These are phyloP conservation scores for Starmerella roubikii DNA, from an alignment of 805 yeast species.

Conservation along the genomic window DNA sequence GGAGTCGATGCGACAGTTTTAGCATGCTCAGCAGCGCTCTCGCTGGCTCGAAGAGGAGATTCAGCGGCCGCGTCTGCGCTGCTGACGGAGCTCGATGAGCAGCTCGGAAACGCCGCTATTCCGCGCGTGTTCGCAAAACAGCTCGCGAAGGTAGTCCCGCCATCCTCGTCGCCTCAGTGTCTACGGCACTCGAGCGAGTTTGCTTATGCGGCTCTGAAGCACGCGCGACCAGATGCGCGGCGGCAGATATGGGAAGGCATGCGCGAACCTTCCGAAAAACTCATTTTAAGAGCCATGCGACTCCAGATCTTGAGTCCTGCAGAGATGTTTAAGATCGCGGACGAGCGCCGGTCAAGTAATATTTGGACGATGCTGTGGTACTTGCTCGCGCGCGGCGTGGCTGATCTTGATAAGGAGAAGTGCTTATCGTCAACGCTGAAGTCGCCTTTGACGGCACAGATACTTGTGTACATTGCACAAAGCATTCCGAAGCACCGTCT, in stretches of 20 bases:
- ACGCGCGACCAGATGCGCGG: too few species aligned
- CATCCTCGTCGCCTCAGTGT: too few species aligned
- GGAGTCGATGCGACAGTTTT: conserved; percentile 2
- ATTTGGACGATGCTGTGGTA: background rate
- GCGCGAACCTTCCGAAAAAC: background rate
- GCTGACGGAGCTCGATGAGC: conserved; percentile 4
- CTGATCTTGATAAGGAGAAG: too few species aligned
- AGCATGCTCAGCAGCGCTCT: conserved; percentile 2
- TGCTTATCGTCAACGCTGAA: too few species aligned
- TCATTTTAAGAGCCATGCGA: background rate
- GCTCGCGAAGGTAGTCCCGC: too few species aligned
- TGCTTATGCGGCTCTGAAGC: too few species aligned
- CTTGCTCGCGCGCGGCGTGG: background rate
- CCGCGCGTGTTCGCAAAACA: too few species aligned
- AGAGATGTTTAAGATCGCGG: background rate
- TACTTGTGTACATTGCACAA: background rate
- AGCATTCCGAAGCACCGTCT: background rate
- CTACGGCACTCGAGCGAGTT: too few species aligned
- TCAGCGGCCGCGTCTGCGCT: conserved; percentile 5
- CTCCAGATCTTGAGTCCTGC: background rate
- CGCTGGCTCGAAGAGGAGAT: conserved; percentile 6
- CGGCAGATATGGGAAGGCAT: too few species aligned
- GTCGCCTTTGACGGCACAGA: background rate
- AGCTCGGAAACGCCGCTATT: too few species aligned
- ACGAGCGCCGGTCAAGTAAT: background rate